phyloP scores from a whole-genome alignment of 331 rosid species.

The Quercus lobata region DNA sequence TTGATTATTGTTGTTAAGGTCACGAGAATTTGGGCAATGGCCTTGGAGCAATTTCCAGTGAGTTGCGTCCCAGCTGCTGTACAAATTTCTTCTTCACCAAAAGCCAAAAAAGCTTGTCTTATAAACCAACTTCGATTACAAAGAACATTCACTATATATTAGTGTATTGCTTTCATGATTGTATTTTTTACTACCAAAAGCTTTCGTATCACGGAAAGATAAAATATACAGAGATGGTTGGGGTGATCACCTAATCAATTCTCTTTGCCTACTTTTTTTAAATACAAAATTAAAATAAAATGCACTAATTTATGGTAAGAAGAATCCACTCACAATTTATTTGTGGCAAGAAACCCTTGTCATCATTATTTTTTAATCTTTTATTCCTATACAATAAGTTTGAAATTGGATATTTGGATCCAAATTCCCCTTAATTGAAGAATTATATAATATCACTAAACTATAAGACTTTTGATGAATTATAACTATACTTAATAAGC shows the following conservation, averaged over 20 bases:
- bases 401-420: too few species aligned
- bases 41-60: neutral
- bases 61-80: neutral
- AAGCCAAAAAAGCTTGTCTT: neutral
- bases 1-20: neutral
- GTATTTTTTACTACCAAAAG: neutral
- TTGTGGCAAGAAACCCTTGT: too few species aligned
- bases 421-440: too few species aligned
- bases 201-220: neutral
- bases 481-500: too few species aligned
- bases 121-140: neutral
- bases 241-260: neutral
- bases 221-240: neutral
- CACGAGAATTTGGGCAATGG: neutral
- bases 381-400: too few species aligned
- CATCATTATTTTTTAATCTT: too few species aligned
- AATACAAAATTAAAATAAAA: too few species aligned
- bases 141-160: neutral
- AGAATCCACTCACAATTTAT: too few species aligned
- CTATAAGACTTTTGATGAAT: too few species aligned
- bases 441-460: too few species aligned
- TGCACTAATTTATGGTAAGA: too few species aligned
- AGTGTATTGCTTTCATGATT: neutral
- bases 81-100: neutral
- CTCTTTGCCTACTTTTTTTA: neutral